Evolutionary conservation across 805 yeast genomes (phyloP).

Genomic region (Ogataea nonfermentans): DNA sequence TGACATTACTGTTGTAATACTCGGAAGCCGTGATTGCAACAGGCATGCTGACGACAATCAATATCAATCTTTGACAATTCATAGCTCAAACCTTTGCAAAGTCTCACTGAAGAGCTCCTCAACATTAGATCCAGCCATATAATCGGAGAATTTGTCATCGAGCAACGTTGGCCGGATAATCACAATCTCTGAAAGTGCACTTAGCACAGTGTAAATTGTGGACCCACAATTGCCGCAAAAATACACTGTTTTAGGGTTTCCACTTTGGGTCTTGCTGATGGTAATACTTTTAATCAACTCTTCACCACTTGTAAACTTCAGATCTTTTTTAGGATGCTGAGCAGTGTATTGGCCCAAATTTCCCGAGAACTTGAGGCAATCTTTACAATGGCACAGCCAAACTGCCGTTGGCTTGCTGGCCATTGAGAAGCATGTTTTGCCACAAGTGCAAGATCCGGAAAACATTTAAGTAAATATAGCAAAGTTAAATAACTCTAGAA

Average conservation of each 20-base stretch:
- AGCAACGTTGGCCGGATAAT: background rate
- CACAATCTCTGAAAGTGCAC: background rate
- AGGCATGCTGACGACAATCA: no score
- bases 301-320: background rate
- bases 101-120: no score
- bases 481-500: no score
- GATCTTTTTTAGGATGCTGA: background rate
- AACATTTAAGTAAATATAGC: no score
- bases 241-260: background rate
- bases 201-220: background rate
- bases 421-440: background rate
- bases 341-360: background rate
- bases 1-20: no score
- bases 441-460: conserved; percentile 5
- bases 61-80: no score
- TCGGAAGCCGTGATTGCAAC: no score
- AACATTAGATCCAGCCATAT: no score
- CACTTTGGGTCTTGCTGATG: background rate
- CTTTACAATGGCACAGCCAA: background rate
- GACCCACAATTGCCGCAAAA: conserved; percentile 1
- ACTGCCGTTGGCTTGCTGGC: background rate
- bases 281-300: background rate
- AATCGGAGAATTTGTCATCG: no score
- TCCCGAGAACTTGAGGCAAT: conserved; percentile 5
- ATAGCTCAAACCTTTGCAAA: no score